Evolutionary conservation across 202 grass and related monocot genomes (phyloP).

Genomic region (Eragrostis tef): DNA sequence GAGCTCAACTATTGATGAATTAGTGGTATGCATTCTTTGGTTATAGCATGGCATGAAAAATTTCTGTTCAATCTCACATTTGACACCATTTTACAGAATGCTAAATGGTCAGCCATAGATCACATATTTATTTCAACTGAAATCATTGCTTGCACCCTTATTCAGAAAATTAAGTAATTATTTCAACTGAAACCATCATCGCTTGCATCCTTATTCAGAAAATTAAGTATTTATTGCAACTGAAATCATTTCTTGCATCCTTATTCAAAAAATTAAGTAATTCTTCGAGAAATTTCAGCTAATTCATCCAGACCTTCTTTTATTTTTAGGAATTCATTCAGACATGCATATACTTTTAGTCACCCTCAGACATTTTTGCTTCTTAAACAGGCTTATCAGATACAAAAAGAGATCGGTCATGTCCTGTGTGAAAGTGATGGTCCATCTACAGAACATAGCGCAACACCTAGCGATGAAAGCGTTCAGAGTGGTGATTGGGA

Average conservation of each 20-base stretch:
- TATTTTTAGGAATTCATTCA: too few species aligned
- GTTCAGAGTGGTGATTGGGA: slow-evolving; percentile 46
- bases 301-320: too few species aligned
- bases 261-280: too few species aligned
- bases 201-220: slow-evolving; percentile 8
- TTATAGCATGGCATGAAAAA: too few species aligned
- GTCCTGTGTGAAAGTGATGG: slow-evolving; percentile 28
- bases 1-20: slow-evolving; percentile 42
- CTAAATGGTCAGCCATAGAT: neutral
- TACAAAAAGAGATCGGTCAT: slow-evolving; percentile 34
- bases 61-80: slow-evolving; percentile 21
- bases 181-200: neutral
- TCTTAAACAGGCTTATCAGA: slow-evolving; percentile 41
- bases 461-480: slow-evolving; percentile 44
- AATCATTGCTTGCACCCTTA: slow-evolving; percentile 10
- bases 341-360: neutral
- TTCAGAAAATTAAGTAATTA: neutral
- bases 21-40: slow-evolving; percentile 52
- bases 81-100: neutral
- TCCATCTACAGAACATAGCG: slow-evolving; percentile 47
- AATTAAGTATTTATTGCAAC: too few species aligned
- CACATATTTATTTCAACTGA: slow-evolving; percentile 7
- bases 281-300: too few species aligned
- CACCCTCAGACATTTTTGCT: neutral
- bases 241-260: neutral